A percentile compares a stretch with the other conserved stretches of the same genome.
phyloP scores from a whole-genome alignment of 2,329 filamentous ascomycete genomes.

The Aureobasidium melanogenum region DNA sequence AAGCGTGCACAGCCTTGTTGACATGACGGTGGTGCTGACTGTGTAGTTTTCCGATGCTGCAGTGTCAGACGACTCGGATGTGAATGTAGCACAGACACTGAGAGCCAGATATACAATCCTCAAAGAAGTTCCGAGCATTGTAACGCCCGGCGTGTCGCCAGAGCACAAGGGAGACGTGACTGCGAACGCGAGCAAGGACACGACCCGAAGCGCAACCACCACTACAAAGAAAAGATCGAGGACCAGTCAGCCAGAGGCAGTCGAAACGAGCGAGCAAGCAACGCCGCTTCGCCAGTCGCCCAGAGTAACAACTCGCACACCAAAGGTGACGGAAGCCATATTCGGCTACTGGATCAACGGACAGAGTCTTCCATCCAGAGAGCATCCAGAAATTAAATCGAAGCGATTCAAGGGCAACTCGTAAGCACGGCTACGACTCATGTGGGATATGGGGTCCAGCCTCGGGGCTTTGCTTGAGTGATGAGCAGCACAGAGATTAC shows the following conservation, averaged over 20 bases:
- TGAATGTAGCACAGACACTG: neutral
- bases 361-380: neutral
- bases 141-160: neutral
- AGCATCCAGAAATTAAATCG: neutral
- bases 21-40: neutral
- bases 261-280: neutral
- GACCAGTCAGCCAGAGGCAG: neutral
- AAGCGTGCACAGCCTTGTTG: neutral
- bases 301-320: neutral
- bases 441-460: neutral
- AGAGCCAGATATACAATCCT: neutral
- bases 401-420: neutral
- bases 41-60: neutral
- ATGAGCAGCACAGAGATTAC: neutral
- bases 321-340: neutral
- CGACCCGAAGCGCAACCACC: neutral
- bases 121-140: neutral
- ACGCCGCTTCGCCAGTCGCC: neutral
- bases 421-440: neutral
- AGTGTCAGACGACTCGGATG: neutral
- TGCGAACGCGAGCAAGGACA: neutral
- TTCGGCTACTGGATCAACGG: neutral
- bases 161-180: neutral
- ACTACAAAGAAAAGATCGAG: neutral
- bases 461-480: neutral